phyloP scores from a whole-genome alignment of 108 stramenopile species.

The Conticribra weissflogii region DNA sequence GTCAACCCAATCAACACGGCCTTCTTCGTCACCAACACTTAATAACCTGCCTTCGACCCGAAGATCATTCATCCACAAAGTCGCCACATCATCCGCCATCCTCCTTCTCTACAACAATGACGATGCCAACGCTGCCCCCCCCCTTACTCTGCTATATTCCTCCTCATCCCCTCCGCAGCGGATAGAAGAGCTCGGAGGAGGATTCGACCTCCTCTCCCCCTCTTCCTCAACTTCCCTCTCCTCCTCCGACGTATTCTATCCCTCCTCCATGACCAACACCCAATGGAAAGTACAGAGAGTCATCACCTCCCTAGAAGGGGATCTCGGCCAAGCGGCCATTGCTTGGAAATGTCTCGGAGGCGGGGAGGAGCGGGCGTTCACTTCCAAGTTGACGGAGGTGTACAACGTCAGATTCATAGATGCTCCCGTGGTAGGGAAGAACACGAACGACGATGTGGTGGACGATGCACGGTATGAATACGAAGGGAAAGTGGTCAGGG shows the following conservation, averaged over 20 bases:
- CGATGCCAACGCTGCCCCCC: neutral
- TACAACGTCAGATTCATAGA: conserved; percentile 48
- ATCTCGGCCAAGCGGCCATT: conserved; percentile 54
- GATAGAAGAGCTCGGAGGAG: conserved; percentile 61
- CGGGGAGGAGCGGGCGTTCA: conserved; percentile 16
- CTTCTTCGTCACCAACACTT: too few relatives aligned
- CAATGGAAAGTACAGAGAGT: conserved; percentile 49
- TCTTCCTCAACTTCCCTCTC: neutral
- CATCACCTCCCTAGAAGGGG: conserved; percentile 59
- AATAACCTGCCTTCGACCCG: too few relatives aligned
- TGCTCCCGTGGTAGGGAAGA: conserved; percentile 5
- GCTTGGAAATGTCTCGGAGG: conserved; percentile 66
- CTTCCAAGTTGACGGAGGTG: conserved; percentile 31
- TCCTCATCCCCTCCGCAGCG: conserved; percentile 4
- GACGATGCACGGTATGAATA: conserved; percentile 31
- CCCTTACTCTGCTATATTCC: conserved; percentile 4
- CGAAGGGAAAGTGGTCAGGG: conserved; percentile 30
- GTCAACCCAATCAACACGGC: too few relatives aligned
- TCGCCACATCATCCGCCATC: neutral
- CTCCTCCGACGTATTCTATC: conserved; percentile 51
- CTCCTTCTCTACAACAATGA: neutral
- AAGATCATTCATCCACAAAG: neutral
- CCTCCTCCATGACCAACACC: conserved; percentile 55
- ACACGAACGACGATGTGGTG: too few relatives aligned
- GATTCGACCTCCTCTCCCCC: conserved; percentile 56